Percentiles rank a stretch among this genome's conserved stretches.
Conservation (phyloP, 1,284 basidiomycete genomes). For the Boletus holoroseus region DNA sequence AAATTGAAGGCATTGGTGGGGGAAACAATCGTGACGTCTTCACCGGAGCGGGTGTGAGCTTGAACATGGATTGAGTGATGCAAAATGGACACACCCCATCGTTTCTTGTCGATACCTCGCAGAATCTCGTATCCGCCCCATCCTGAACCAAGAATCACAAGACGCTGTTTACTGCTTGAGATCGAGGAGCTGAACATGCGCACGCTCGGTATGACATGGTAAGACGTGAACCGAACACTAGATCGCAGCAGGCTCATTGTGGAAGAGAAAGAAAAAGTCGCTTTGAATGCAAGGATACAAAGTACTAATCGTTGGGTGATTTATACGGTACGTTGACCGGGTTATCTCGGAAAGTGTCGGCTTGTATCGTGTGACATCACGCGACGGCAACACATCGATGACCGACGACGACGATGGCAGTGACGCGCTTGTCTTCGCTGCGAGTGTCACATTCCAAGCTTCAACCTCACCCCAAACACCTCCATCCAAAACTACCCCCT, state of each 20-base stretch:
- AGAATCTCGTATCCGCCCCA: constrained; percentile 81
- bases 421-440: background rate
- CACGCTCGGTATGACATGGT: constrained; percentile 6
- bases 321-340: constrained; percentile 5
- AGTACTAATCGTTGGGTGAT: background rate
- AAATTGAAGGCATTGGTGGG: constrained; percentile 81
- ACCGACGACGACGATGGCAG: too few relatives aligned
- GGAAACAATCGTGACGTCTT: constrained; percentile 68
- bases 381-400: too few relatives aligned
- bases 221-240: background rate
- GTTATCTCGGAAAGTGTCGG: constrained; percentile 16
- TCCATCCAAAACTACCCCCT: constrained; percentile 16
- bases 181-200: constrained; percentile 38
- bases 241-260: constrained; percentile 21
- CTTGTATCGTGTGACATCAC: background rate
- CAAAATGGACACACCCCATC: constrained; percentile 48
- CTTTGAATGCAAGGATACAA: background rate
- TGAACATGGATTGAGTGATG: background rate
- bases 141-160: constrained; percentile 80
- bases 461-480: too few relatives aligned
- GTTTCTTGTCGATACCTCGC: constrained; percentile 58
- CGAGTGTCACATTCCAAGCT: constrained; percentile 8
- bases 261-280: background rate
- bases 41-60: constrained; percentile 14
- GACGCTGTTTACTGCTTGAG: constrained; percentile 46